A percentile compares a stretch with the other conserved stretches of the same genome.
These are phyloP conservation scores for Trypanosomatidae sp. DNA, from an alignment of 208 protist species.

Conservation along the genomic window DNA sequence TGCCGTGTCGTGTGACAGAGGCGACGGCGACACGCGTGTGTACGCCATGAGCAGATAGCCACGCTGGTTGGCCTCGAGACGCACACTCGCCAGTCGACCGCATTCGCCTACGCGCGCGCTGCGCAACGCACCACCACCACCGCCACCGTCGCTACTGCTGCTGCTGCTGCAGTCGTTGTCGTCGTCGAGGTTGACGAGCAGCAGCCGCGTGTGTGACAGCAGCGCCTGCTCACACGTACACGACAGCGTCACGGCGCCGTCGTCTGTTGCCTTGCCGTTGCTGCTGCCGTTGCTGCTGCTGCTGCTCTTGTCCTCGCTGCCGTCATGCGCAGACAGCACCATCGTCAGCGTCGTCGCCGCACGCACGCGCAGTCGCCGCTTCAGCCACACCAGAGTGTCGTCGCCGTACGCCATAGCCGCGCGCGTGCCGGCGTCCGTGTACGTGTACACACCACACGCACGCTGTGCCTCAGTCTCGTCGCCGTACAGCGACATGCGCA, in stretches of 20 bases:
- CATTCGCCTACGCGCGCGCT: too few relatives aligned
- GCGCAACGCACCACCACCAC: too few relatives aligned
- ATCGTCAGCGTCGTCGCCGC: conserved; percentile 36
- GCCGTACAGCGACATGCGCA: conserved; percentile 14
- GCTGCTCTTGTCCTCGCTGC: conserved; percentile 13
- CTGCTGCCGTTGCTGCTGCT: not conserved
- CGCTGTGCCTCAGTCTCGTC: conserved; percentile 16
- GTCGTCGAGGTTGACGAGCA: conserved; percentile 63
- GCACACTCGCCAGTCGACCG: conserved; percentile 41
- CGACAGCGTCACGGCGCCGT: not conserved
- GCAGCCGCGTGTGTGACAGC: conserved; percentile 22
- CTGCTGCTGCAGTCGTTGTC: too few relatives aligned
- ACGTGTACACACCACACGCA: conserved; percentile 9
- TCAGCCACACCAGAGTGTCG: conserved; percentile 63
- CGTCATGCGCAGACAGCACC: conserved; percentile 34
- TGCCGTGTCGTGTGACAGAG: too few relatives aligned
- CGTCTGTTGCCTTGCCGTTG: not conserved
- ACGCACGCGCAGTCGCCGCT: conserved; percentile 44
- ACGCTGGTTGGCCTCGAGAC: conserved; percentile 44
- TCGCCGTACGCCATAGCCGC: conserved; percentile 12
- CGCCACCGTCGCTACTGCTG: too few relatives aligned
- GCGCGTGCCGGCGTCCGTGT: conserved; percentile 53
- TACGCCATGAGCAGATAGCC: conserved; percentile 78
- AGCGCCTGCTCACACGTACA: conserved; percentile 8
- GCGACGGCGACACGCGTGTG: too few relatives aligned